A percentile compares a stretch with the other conserved stretches of the same genome.
phyloP scores from a whole-genome alignment of 164 flowering plant genomes.

The Amborella trichopoda region DNA sequence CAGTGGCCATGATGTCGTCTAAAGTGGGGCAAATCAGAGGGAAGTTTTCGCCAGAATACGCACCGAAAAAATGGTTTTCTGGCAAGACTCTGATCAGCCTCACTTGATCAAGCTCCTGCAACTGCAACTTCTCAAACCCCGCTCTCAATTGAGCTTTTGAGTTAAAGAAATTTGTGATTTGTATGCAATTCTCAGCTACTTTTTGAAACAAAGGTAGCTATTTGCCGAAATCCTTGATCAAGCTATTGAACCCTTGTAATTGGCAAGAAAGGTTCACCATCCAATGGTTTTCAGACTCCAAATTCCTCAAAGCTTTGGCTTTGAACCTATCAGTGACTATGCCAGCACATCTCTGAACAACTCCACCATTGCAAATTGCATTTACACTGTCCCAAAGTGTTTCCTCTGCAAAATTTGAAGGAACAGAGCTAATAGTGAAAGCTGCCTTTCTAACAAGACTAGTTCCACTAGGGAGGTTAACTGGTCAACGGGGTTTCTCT shows the following conservation, averaged over 20 bases:
- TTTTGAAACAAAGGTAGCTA: constrained; percentile 56
- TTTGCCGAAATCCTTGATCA: constrained; percentile 65
- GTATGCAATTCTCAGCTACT: constrained; percentile 46
- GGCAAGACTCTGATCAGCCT: constrained; percentile 41
- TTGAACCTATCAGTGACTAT: constrained; percentile 75
- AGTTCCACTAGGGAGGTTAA: constrained; percentile 86
- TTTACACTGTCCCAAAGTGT: constrained; percentile 60
- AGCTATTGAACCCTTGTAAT: constrained; percentile 52
- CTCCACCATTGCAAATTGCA: constrained; percentile 39
- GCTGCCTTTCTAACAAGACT: constrained; percentile 68
- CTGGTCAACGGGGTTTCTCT: constrained; percentile 10
- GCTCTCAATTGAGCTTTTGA: constrained; percentile 38
- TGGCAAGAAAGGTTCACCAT: constrained; percentile 88
- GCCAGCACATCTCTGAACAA: constrained; percentile 59
- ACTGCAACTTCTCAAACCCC: constrained; percentile 54
- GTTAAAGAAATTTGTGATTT: constrained; percentile 53
- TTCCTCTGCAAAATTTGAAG: constrained; percentile 79
- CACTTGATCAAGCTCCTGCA: constrained; percentile 58
- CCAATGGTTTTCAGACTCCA: constrained; percentile 81
- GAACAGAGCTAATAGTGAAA: constrained; percentile 44
- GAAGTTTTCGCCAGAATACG: constrained; percentile 19
- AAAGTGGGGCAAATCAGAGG: constrained; percentile 33
- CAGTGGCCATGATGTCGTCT: constrained; percentile 52
- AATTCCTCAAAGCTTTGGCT: constrained; percentile 59
- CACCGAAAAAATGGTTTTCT: too few relatives aligned